Conservation (phyloP, 768 basidiomycete species). For the Coprinellus micaceus region DNA sequence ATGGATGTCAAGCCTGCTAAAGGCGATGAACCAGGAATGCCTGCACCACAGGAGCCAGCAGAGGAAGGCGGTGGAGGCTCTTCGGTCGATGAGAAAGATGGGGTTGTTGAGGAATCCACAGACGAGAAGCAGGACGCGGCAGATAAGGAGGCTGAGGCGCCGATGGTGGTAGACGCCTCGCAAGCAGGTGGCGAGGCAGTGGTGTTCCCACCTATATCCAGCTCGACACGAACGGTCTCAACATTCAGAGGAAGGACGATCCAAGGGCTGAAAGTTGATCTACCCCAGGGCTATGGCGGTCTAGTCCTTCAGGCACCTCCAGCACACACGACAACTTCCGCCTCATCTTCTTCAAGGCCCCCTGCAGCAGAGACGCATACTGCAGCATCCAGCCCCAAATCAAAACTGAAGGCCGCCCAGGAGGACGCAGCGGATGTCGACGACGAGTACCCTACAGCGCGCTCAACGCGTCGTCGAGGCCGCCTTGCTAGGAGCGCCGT, state of each 20-base stretch:
- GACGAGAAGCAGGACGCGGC: not conserved
- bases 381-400: constrained; percentile 4
- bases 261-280: constrained; percentile 56
- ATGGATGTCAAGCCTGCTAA: constrained; percentile 48
- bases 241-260: constrained; percentile 75
- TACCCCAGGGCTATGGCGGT: constrained; percentile 69
- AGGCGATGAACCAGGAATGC: constrained; percentile 5
- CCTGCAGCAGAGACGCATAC: not conserved
- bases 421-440: constrained; percentile 10
- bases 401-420: constrained; percentile 8
- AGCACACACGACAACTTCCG: not conserved
- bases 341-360: constrained; percentile 1
- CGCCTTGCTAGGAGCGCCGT: constrained; percentile 25
- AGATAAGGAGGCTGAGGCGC: not conserved
- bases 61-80: not conserved
- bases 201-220: not conserved
- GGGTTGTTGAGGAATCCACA: not conserved
- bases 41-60: not conserved
- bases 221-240: constrained; percentile 46
- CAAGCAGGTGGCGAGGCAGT: not conserved
- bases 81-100: not conserved
- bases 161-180: not conserved
- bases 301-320: constrained; percentile 46
- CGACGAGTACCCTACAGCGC: constrained; percentile 6
- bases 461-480: constrained; percentile 20